These are phyloP conservation scores for Penicillium sp. DNA, from an alignment of 2,329 filamentous ascomycete genomes.

Conservation along the genomic window DNA sequence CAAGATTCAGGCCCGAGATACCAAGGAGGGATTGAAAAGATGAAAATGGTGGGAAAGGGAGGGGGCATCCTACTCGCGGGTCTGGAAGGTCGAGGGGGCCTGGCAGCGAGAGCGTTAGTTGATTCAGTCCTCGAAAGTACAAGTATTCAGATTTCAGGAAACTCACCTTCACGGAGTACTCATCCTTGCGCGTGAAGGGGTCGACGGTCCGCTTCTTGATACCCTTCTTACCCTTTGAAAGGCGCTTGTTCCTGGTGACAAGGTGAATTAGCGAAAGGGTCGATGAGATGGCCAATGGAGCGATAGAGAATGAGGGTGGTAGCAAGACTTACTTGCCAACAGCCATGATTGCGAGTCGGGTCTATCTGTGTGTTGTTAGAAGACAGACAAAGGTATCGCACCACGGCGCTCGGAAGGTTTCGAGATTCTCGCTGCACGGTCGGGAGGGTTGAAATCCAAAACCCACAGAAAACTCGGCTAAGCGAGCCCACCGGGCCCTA, in stretches of 20 bases:
- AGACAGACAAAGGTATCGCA: slow-evolving; percentile 46
- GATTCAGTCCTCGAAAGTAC: slow-evolving; percentile 6
- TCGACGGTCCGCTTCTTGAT: slow-evolving; percentile 99
- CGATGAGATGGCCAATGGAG: slow-evolving; percentile 1
- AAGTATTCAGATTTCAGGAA: not conserved
- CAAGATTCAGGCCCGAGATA: not conserved
- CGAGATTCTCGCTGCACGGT: slow-evolving; percentile 36
- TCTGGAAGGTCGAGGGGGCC: slow-evolving; percentile 93
- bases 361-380: slow-evolving; percentile 42
- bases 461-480: slow-evolving; percentile 49
- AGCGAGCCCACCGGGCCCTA: slow-evolving; percentile 40
- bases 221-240: slow-evolving; percentile 99
- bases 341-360: slow-evolving; percentile 70
- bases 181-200: slow-evolving; percentile 98
- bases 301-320: slow-evolving; percentile 5
- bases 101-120: slow-evolving; percentile 39
- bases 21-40: not conserved
- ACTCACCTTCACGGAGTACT: slow-evolving; percentile 92
- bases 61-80: slow-evolving; percentile 77
- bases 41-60: slow-evolving; percentile 1
- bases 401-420: slow-evolving; percentile 40
- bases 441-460: slow-evolving; percentile 40
- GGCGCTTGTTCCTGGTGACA: slow-evolving; percentile 87
- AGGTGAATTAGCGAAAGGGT: slow-evolving; percentile 14
- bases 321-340: slow-evolving; percentile 68